Conservation (phyloP, 495 filamentous ascomycete species). For the Hypoxylon subgilvum region DNA sequence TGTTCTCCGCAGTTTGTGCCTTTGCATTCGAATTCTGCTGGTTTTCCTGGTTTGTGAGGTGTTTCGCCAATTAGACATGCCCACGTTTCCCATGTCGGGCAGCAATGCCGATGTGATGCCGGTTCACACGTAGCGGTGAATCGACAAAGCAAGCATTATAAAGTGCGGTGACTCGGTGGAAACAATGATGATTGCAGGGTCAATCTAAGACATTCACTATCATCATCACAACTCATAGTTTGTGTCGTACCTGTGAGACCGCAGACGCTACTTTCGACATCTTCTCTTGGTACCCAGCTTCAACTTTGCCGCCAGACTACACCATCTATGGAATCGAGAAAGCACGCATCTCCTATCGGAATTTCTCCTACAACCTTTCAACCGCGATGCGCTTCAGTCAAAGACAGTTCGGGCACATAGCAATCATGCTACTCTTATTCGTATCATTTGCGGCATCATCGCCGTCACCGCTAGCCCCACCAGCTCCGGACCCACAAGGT, state of each 20-base stretch:
- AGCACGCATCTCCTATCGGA: no score
- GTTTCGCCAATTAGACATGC: constrained; percentile 26
- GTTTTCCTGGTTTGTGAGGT: no score
- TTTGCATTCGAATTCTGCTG: no score
- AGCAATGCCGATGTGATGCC: constrained; percentile 16
- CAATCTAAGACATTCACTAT: no score
- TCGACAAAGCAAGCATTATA: background rate
- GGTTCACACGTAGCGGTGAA: constrained; percentile 7
- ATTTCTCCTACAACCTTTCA: no score
- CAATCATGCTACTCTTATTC: background rate
- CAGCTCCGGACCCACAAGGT: background rate
- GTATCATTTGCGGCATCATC: constrained; percentile 1
- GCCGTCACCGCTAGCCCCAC: background rate
- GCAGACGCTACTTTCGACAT: no score
- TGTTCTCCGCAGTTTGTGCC: no score
- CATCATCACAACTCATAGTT: no score
- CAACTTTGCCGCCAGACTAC: no score
- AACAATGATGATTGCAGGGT: background rate
- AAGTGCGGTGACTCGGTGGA: background rate
- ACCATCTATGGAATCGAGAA: no score
- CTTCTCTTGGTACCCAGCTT: no score
- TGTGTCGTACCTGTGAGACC: no score
- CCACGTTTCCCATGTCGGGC: constrained; percentile 31
- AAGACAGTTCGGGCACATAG: background rate
- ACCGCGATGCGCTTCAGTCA: background rate